These are phyloP conservation scores for Calonectria hawksworthii DNA, from an alignment of 2,329 filamentous ascomycete genomes.

Conservation along the genomic window DNA sequence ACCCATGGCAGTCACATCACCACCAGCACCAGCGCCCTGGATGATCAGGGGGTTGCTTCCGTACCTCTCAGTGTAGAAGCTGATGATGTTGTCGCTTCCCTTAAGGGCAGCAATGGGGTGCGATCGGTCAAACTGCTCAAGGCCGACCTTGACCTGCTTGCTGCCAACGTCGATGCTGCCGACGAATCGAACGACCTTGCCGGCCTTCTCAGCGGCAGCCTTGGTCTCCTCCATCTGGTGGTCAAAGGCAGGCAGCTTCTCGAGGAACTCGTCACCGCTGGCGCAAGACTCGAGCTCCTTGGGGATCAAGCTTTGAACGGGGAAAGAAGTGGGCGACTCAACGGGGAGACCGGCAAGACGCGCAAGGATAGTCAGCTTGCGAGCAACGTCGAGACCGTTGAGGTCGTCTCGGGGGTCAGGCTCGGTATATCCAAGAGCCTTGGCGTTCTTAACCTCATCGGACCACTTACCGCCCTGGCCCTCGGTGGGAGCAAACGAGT, in stretches of 20 bases:
- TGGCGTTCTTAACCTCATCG: slow-evolving; percentile 91
- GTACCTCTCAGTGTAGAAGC: slow-evolving; percentile 97
- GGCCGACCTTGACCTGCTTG: slow-evolving; percentile 88
- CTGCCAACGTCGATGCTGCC: slow-evolving; percentile 90
- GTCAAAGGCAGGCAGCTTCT: slow-evolving; percentile 85
- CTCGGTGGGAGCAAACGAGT: slow-evolving; percentile 89
- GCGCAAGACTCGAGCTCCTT: slow-evolving; percentile 83
- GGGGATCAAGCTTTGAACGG: slow-evolving; percentile 94
- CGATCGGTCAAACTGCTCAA: slow-evolving; percentile 89
- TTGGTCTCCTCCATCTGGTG: slow-evolving; percentile 91
- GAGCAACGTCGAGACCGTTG: slow-evolving; percentile 91
- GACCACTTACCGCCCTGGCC: slow-evolving; percentile 86
- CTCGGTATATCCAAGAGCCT: slow-evolving; percentile 93
- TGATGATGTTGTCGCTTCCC: slow-evolving; percentile 99
- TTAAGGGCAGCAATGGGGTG: slow-evolving; percentile 95
- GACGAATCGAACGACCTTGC: slow-evolving; percentile 94
- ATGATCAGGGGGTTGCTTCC: slow-evolving; percentile 92
- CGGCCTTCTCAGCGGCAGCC: slow-evolving; percentile 84
- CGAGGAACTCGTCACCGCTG: slow-evolving; percentile 89
- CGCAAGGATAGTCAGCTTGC: slow-evolving; percentile 95
- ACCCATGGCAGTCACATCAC: slow-evolving; percentile 97
- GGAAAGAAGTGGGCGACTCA: slow-evolving; percentile 88
- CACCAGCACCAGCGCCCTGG: slow-evolving; percentile 93
- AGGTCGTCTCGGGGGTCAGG: slow-evolving; percentile 89
- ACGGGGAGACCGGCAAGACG: slow-evolving; percentile 86